A percentile compares a stretch with the other conserved stretches of the same genome.
phyloP scores from a whole-genome alignment of 495 filamentous ascomycete genomes.

The Margaritispora aquatica region DNA sequence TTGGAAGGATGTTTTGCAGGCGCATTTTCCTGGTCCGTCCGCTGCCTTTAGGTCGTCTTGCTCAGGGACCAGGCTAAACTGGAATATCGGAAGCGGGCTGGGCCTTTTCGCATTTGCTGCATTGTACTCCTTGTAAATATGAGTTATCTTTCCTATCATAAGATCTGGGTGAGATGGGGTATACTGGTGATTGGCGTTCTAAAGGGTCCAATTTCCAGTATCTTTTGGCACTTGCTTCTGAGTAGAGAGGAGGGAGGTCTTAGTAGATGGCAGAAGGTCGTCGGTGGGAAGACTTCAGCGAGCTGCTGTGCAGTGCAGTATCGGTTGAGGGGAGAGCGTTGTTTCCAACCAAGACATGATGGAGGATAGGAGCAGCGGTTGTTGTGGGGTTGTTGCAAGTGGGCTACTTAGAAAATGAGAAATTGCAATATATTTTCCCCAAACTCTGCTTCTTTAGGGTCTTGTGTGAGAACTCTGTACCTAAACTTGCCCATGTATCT shows the following conservation, averaged over 20 bases:
- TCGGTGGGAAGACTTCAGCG: not conserved
- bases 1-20: not conserved
- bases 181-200: not conserved
- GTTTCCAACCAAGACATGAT: not conserved
- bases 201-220: not conserved
- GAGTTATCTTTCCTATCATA: not conserved
- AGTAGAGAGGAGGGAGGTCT: not conserved
- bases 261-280: not conserved
- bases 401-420: not conserved
- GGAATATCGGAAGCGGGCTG: not conserved
- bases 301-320: not conserved
- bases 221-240: not conserved
- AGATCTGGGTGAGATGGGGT: not conserved
- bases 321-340: no score
- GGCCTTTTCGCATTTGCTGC: not conserved
- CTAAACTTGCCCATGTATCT: no score
- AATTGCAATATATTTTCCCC: not conserved
- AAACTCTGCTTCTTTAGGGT: not conserved
- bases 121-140: slow-evolving; percentile 2
- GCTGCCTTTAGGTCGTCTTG: not conserved
- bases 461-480: no score
- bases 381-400: not conserved
- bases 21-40: not conserved
- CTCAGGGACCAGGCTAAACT: not conserved
- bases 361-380: not conserved